phyloP scores from a whole-genome alignment of 2,329 filamentous ascomycete species.

The Nigrograna mackinnonii region DNA sequence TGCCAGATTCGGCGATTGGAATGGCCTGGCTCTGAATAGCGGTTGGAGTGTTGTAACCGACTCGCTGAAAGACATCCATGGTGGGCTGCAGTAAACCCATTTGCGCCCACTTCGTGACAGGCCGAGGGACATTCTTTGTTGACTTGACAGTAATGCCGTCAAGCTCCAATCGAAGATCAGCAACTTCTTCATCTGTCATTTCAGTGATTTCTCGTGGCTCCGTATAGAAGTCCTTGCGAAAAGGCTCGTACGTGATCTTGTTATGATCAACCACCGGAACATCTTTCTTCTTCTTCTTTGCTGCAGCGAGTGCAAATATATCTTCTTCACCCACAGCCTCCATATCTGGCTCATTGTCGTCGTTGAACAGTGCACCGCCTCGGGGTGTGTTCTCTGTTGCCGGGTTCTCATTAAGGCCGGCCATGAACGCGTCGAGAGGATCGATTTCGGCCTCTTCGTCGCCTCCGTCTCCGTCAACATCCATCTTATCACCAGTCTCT shows the following conservation, averaged over 20 bases:
- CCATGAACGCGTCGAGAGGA: slow-evolving; percentile 97
- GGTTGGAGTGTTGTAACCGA: slow-evolving; percentile 87
- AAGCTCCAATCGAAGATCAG: slow-evolving; percentile 79
- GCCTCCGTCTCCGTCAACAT: slow-evolving; percentile 52
- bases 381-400: slow-evolving; percentile 59
- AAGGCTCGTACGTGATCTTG: slow-evolving; percentile 82
- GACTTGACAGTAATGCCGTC: slow-evolving; percentile 86
- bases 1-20: slow-evolving; percentile 92
- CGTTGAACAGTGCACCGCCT: slow-evolving; percentile 85
- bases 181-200: slow-evolving; percentile 83
- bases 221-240: slow-evolving; percentile 93
- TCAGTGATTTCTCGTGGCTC: slow-evolving; percentile 83
- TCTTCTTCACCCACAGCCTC: slow-evolving; percentile 65
- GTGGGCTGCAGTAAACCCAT: slow-evolving; percentile 88
- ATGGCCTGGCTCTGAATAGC: slow-evolving; percentile 95
- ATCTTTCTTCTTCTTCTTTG: slow-evolving; percentile 81
- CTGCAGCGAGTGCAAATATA: slow-evolving; percentile 55
- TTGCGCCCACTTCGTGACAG: slow-evolving; percentile 95
- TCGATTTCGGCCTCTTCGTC: slow-evolving; percentile 76
- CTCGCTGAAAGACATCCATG: slow-evolving; percentile 77
- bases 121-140: slow-evolving; percentile 79
- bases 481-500: slow-evolving; percentile 54
- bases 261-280: slow-evolving; percentile 85
- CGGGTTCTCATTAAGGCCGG: slow-evolving; percentile 53
- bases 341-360: slow-evolving; percentile 72